phyloP scores from a whole-genome alignment of 371 early-diverging fungal species.

The Lichtheimia hyalospora region DNA sequence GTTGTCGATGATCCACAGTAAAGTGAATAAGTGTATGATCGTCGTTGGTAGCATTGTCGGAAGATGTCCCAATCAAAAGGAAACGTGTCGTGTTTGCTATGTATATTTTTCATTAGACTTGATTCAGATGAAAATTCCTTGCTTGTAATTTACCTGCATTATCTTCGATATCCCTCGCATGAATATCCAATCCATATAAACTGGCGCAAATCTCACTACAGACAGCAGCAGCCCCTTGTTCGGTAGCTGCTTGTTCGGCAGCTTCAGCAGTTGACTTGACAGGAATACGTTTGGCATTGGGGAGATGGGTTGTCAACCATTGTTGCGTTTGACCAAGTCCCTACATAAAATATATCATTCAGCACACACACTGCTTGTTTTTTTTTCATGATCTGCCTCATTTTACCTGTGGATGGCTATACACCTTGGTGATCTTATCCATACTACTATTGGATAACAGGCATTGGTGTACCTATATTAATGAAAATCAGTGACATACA shows the following conservation, averaged over 20 bases:
- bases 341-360: conserved; percentile 26
- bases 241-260: conserved; percentile 83
- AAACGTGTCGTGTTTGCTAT: conserved; percentile 90
- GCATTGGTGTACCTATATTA: conserved; percentile 65
- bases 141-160: conserved; percentile 12
- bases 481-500: background rate
- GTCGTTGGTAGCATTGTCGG: conserved; percentile 67
- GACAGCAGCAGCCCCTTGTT: conserved; percentile 83
- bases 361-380: background rate
- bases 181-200: conserved; percentile 78
- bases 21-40: conserved; percentile 84
- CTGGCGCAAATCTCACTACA: conserved; percentile 79
- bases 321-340: conserved; percentile 85
- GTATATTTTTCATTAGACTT: background rate
- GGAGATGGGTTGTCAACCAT: conserved; percentile 73
- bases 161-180: conserved; percentile 79
- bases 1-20: conserved; percentile 87
- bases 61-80: conserved; percentile 79
- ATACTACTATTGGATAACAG: conserved; percentile 69
- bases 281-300: conserved; percentile 69
- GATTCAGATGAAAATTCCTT: no score
- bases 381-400: background rate
- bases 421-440: conserved; percentile 74
- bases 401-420: conserved; percentile 87
- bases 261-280: conserved; percentile 89